Evolutionary conservation across 129 eudicot species (phyloP).

Genomic region (Mikania micrantha): DNA sequence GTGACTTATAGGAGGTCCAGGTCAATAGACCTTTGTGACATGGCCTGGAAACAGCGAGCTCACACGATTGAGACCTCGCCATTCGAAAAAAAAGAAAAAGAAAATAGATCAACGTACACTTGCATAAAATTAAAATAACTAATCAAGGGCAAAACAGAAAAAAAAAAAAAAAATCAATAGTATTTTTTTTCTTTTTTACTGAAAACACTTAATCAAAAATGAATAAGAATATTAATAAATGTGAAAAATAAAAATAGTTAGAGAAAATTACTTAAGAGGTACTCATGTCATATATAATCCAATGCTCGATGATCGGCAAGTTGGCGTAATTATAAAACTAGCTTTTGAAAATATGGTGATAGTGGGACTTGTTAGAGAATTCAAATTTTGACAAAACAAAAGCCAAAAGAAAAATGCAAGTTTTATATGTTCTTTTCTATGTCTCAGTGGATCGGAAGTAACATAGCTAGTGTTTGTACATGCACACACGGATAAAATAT

Average conservation of each 20-base stretch:
- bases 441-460: too few species aligned
- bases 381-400: constrained; percentile 1
- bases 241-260: neutral
- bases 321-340: neutral
- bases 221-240: neutral
- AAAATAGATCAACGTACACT: too few species aligned
- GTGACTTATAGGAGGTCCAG: too few species aligned
- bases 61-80: too few species aligned
- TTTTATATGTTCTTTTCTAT: neutral
- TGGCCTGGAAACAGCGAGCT: too few species aligned
- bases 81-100: too few species aligned
- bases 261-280: neutral
- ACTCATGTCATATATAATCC: neutral
- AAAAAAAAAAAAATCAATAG: too few species aligned
- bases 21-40: too few species aligned
- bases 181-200: neutral
- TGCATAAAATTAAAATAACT: too few species aligned
- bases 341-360: neutral
- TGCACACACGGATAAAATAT: too few species aligned
- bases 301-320: neutral
- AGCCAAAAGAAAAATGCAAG: neutral
- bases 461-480: too few species aligned
- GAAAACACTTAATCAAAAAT: neutral
- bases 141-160: neutral
- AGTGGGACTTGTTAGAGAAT: neutral